Base-by-base conservation (phyloP, 2,329 filamentous ascomycete genomes). In the Aspergillus hiratsukae region DNA sequence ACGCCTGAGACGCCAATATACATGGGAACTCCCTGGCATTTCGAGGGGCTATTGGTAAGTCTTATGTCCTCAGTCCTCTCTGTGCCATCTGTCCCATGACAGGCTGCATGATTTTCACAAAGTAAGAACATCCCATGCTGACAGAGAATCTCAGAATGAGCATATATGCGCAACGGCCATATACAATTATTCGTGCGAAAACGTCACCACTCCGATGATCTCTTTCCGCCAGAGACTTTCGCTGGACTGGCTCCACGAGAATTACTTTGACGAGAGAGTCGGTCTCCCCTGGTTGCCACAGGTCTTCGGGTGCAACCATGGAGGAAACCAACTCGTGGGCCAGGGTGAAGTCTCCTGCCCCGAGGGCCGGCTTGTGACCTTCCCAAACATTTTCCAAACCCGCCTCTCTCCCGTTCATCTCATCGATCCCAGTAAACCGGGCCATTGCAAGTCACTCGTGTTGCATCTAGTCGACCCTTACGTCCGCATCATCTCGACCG, bases 161-260 rank as follows among this genome's bases (percentile, higher is more conserved):
- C 80, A 80, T 57, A 88, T 89, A 28, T 80, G 78, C 57, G 83
- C 83, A 0, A 85, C 84, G 0, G 82, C 85, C 0, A 73, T 89
- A 2, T 88, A 86, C 72, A 88, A 88, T 69, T 85, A 85, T 61
- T 82, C 86, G 60, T 74, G 70, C 53, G 77, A 86, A 0, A 89
- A 89, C 66, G 80, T 87, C 54, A 83, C 82, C 0, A 72, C 81
- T 1, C 81, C 74, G 57, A 68, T 66, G 3, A 74, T 87, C 0
- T 69, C 71, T 0, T 85, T 87, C 62, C 78, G 76, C 3, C 79
- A 79, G 9, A 59, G 57, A 5, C 49, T 37, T 3, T 50, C 48
- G 1, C n/a, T 11, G 8, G n/a, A 43, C 19, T n/a, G 48, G 1
- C 7, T 58, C 3, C 10, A 43, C 10, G 17, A 51, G 1, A 21